Base-by-base conservation (phyloP, 495 filamentous ascomycete species). In the Cladorrhinum samala region DNA sequence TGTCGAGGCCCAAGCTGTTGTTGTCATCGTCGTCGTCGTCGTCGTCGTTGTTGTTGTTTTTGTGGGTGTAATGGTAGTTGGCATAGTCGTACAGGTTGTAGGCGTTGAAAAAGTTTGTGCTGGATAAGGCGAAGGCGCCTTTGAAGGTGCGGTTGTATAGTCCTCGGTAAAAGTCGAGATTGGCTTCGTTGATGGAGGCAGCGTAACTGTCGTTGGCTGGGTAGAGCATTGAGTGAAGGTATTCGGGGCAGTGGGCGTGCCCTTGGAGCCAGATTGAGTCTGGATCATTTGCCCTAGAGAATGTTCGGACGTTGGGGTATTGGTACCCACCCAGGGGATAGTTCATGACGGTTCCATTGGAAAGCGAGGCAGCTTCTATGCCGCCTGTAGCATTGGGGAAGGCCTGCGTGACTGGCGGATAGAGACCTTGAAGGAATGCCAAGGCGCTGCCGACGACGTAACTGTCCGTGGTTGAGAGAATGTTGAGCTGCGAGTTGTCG, bases 31-130 rank as follows among this genome's bases (percentile, higher is more conserved):
- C n/a, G n/a, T n/a, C n/a, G n/a, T n/a, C n/a, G n/a, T n/a, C n/a
- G n/a, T n/a, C n/a, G n/a, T n/a, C n/a, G n/a, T n/a, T n/a, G n/a
- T n/a, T n/a, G 27, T 55, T 50, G n/a, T 54, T 53, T 57, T 69
- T 57, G 51, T 76, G 72, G 42, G 50, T 59, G 53, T 67, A 69
- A 33, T 61, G 63, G 47, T 70, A 76, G 4, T 33, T 38, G n/a
- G 70, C 72, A 50, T 69, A 72, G 43, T 74, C 70, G 58, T 74
- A 76, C 14, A 75, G 38, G n/a, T 65, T 54, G 46, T 71, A 73
- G 2, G 73, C 73, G 25, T 74, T 64, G 27, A 60, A 60, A 52
- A 68, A 75, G 53, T 66, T 71, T 20, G 65, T 54, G 54, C 62
- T 49, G 9, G 56, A 46, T 0, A 14, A 41, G 2, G 62, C 40